Evolutionary conservation across 495 filamentous ascomycete genomes (phyloP).

Genomic region (Pyronema omphalodes): DNA sequence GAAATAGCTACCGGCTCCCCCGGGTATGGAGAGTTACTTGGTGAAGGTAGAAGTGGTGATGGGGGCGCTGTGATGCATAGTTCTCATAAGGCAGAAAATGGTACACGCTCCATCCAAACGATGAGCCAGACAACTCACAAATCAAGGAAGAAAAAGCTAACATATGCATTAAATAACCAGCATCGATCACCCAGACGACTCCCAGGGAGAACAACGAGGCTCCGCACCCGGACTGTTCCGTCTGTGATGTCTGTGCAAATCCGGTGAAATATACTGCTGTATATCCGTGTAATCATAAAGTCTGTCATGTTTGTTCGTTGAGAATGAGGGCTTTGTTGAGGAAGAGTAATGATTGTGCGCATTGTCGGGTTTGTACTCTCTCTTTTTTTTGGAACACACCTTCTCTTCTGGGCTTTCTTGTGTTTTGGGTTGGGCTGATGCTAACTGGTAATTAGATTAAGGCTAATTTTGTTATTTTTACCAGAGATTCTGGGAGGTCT

Average conservation of each 20-base stretch:
- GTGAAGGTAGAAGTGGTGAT: too few relatives aligned
- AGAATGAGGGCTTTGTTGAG: slow-evolving; percentile 79
- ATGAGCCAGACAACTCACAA: neutral
- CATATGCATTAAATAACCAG: neutral
- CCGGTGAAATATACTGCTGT: slow-evolving; percentile 66
- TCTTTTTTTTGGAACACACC: too few relatives aligned
- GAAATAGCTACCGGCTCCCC: too few relatives aligned
- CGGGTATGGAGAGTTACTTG: too few relatives aligned
- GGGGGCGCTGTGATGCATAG: neutral
- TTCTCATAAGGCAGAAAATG: neutral
- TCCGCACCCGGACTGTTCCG: slow-evolving; percentile 42
- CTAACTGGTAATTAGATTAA: slow-evolving; percentile 40
- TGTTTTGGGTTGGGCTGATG: too few relatives aligned
- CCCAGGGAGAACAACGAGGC: slow-evolving; percentile 15
- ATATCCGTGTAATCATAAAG: slow-evolving; percentile 82
- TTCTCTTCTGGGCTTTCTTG: neutral
- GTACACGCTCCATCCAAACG: neutral
- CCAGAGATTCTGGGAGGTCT: slow-evolving; percentile 56
- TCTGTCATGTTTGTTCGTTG: slow-evolving; percentile 87
- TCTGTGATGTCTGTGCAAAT: slow-evolving; percentile 94
- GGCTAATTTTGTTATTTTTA: slow-evolving; percentile 75
- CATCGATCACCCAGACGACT: neutral
- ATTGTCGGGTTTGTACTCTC: slow-evolving; percentile 55
- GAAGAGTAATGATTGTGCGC: slow-evolving; percentile 83
- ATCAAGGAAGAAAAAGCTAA: neutral